Evolutionary conservation across 176 grass and related monocot species (phyloP).

Genomic region (Triticum dicoccoides): DNA sequence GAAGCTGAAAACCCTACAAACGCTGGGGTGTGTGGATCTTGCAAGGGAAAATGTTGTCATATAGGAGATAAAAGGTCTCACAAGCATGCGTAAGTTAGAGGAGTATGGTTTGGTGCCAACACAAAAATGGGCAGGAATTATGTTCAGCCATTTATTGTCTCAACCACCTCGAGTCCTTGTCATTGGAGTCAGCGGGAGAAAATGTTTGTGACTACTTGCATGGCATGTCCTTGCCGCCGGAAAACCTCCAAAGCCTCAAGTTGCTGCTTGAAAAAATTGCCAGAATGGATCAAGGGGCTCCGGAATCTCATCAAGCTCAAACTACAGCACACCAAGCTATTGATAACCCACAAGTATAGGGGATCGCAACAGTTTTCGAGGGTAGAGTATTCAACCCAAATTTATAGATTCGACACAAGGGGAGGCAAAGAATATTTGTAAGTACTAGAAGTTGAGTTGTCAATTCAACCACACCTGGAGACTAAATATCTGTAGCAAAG

Average conservation of each 20-base stretch:
- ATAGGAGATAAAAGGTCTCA: neutral
- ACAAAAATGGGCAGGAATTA: neutral
- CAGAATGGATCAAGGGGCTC: neutral
- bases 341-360: too few relatives aligned
- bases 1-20: neutral
- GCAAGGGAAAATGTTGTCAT: neutral
- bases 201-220: neutral
- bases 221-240: neutral
- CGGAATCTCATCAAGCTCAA: neutral
- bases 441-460: too few relatives aligned
- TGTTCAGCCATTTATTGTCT: neutral
- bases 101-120: neutral
- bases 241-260: neutral
- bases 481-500: too few relatives aligned
- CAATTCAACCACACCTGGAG: too few relatives aligned
- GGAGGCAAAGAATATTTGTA: too few relatives aligned
- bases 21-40: neutral
- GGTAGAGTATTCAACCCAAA: too few relatives aligned
- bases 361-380: too few relatives aligned
- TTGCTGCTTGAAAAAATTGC: neutral
- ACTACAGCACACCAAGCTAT: too few relatives aligned
- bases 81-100: neutral
- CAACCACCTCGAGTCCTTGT: neutral
- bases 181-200: rapidly evolving
- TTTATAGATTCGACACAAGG: too few relatives aligned